A percentile compares a stretch with the other conserved stretches of the same genome.
Evolutionary conservation across 257 asterid genomes (phyloP).

Genomic region (Solanum lycopersicoides): DNA sequence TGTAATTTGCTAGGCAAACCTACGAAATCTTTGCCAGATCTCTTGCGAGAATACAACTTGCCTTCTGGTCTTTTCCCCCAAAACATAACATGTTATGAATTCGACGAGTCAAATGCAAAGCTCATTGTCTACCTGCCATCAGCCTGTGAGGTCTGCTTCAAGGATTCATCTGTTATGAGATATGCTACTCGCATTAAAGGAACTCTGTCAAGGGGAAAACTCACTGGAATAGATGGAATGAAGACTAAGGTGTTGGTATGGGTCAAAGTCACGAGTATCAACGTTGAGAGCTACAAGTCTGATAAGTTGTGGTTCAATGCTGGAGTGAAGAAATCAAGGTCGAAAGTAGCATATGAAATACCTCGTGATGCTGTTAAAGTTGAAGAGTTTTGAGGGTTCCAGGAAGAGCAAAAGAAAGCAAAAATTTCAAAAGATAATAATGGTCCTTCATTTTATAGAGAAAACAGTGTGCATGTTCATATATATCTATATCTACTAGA

Average conservation of each 20-base stretch:
- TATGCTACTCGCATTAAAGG: slow-evolving; percentile 73
- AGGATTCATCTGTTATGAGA: slow-evolving; percentile 67
- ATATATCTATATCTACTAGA: background rate
- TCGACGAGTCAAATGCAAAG: slow-evolving; percentile 52
- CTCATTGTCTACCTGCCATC: slow-evolving; percentile 66
- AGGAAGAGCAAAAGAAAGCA: background rate
- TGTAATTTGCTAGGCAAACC: slow-evolving; percentile 57
- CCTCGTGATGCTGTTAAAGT: slow-evolving; percentile 49
- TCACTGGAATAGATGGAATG: slow-evolving; percentile 74
- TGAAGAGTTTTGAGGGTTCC: slow-evolving; percentile 41
- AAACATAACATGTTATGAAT: slow-evolving; percentile 75
- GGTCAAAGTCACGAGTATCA: slow-evolving; percentile 63
- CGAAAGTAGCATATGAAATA: slow-evolving; percentile 74
- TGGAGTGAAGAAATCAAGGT: slow-evolving; percentile 77
- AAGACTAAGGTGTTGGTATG: slow-evolving; percentile 86
- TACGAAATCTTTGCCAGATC: slow-evolving; percentile 48
- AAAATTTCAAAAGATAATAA: background rate
- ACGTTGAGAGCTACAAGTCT: slow-evolving; percentile 62
- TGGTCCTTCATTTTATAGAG: background rate
- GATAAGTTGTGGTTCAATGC: slow-evolving; percentile 91
- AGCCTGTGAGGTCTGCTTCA: slow-evolving; percentile 70
- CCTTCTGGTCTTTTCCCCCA: slow-evolving; percentile 87
- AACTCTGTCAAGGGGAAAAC: slow-evolving; percentile 75
- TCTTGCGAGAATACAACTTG: slow-evolving; percentile 73
- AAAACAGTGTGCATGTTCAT: background rate